phyloP scores from a whole-genome alignment of 192 early-diverging fungal genomes.

The Entomortierella beljakovae region DNA sequence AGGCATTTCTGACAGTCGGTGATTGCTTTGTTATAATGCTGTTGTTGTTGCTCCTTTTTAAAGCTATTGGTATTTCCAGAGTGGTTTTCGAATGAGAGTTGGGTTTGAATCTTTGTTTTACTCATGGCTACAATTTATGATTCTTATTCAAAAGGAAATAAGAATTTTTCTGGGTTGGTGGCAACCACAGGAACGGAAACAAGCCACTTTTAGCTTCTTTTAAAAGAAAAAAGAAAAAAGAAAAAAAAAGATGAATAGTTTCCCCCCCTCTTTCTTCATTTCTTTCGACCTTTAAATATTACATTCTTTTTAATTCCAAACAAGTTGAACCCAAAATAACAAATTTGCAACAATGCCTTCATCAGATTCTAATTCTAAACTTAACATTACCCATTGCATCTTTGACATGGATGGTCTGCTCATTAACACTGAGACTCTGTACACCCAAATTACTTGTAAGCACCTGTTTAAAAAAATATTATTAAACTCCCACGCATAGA shows the following conservation, averaged over 20 bases:
- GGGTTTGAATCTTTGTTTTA: slow-evolving; percentile 19
- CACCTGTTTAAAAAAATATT: not conserved
- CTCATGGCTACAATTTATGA: not conserved
- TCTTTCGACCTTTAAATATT: not conserved
- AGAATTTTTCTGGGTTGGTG: no score
- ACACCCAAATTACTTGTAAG: slow-evolving; percentile 86
- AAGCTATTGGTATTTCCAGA: slow-evolving; percentile 25
- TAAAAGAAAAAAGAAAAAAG: slow-evolving; percentile 1
- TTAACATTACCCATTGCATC: slow-evolving; percentile 72
- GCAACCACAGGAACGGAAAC: no score
- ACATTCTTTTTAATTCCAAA: not conserved
- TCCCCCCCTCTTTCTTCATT: not conserved
- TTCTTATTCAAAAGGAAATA: not conserved
- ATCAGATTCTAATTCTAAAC: slow-evolving; percentile 5
- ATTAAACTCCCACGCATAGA: not conserved
- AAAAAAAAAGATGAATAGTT: no score
- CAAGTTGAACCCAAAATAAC: not conserved
- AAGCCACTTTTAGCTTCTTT: no score
- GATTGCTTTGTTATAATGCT: not conserved
- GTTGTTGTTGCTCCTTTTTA: slow-evolving; percentile 10
- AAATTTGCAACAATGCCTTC: slow-evolving; percentile 18
- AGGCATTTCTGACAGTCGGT: slow-evolving; percentile 19
- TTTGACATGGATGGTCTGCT: slow-evolving; percentile 89
- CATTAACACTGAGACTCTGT: slow-evolving; percentile 90
- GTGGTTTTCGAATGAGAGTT: slow-evolving; percentile 35